These are phyloP conservation scores for Diaporthe sp. DNA, from an alignment of 2,329 filamentous ascomycete genomes.

Conservation along the genomic window DNA sequence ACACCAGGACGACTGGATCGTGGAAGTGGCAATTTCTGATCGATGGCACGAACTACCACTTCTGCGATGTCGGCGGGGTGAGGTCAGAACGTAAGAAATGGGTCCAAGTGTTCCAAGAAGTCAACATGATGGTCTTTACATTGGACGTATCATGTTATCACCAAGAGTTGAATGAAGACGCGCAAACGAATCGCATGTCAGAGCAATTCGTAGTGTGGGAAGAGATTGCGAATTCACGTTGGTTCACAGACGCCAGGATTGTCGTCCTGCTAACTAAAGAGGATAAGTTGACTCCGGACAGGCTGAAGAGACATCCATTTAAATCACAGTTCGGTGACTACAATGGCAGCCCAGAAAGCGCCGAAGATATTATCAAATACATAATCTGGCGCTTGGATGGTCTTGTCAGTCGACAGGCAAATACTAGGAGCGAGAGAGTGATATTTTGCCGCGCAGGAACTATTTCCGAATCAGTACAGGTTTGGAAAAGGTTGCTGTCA, in stretches of 20 bases:
- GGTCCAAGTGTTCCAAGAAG: neutral
- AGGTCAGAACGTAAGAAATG: slow-evolving; percentile 7
- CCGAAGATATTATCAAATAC: neutral
- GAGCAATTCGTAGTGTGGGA: neutral
- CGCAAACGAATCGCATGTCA: neutral
- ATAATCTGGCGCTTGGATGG: neutral
- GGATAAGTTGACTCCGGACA: slow-evolving; percentile 13
- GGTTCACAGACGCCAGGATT: neutral
- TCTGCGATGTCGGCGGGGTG: neutral
- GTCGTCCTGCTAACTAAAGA: slow-evolving; percentile 4
- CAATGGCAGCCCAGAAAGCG: neutral
- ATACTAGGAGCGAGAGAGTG: neutral
- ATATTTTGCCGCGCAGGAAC: slow-evolving; percentile 18
- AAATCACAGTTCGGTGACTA: neutral
- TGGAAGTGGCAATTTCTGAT: neutral
- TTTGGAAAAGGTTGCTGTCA: neutral
- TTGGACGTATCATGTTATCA: slow-evolving; percentile 24
- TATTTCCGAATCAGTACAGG: neutral
- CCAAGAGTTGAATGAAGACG: neutral
- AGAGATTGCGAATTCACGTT: neutral
- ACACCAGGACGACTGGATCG: neutral
- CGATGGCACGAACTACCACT: neutral
- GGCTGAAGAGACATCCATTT: neutral
- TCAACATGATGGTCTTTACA: slow-evolving; percentile 1
- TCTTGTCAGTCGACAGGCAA: neutral